Conservation (phyloP, 202 grass and related monocot species). For the Panicum hallii region DNA sequence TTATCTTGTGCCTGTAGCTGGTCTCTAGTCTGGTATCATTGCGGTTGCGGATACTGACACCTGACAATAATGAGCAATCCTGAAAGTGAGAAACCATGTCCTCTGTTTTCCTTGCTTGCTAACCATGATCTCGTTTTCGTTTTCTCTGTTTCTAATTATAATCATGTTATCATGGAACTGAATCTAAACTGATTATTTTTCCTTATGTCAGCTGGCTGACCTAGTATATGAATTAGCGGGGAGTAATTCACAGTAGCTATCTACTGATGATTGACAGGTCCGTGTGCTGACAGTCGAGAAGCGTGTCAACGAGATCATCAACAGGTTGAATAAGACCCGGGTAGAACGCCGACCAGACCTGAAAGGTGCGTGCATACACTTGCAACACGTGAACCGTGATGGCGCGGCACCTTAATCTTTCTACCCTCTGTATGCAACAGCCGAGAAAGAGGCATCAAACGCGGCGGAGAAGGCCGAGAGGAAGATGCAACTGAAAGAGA, state of each 20-base stretch:
- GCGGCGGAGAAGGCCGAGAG: slow-evolving; percentile 75
- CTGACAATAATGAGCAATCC: neutral
- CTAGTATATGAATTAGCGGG: neutral
- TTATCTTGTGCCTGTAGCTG: slow-evolving; percentile 20
- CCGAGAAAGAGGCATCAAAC: slow-evolving; percentile 79
- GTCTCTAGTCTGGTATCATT: neutral
- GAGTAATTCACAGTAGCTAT: neutral
- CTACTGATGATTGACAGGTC: slow-evolving; percentile 54
- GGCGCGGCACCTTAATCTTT: neutral
- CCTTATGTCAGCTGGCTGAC: neutral
- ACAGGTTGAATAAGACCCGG: slow-evolving; percentile 95
- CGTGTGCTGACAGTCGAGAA: slow-evolving; percentile 78
- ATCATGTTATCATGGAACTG: neutral
- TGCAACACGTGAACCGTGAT: neutral
- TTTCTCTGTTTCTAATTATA: neutral
- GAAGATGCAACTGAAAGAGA: slow-evolving; percentile 81
- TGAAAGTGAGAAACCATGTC: slow-evolving; percentile 20
- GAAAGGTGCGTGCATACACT: slow-evolving; percentile 55
- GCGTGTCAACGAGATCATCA: slow-evolving; percentile 91
- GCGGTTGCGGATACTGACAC: neutral
- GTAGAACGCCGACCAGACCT: slow-evolving; percentile 90
- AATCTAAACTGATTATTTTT: neutral
- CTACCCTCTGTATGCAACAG: slow-evolving; percentile 30
- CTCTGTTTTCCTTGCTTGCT: neutral
- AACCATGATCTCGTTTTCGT: too few species aligned